Conservation (phyloP, 805 yeast genomes). For the Wickerhamomyces ciferrii region DNA sequence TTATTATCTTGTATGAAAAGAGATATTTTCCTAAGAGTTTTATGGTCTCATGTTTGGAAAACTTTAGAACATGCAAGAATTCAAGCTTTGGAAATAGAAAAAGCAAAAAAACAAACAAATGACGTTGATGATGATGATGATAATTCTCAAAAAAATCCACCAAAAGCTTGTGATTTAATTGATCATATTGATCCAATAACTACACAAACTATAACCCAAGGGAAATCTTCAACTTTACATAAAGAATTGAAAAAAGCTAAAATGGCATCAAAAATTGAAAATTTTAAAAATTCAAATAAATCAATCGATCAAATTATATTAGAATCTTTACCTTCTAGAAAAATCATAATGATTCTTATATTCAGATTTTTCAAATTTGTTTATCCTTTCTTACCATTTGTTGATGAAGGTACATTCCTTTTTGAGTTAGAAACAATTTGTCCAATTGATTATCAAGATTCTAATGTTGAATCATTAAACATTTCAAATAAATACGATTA, state of each 20-base stretch:
- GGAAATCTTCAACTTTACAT: not conserved
- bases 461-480: slow-evolving; percentile 3
- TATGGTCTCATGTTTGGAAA: slow-evolving; percentile 27
- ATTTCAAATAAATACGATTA: slow-evolving; percentile 15
- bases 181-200: not conserved
- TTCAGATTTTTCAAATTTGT: slow-evolving; percentile 19
- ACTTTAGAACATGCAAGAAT: slow-evolving; percentile 3
- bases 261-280: slow-evolving; percentile 1
- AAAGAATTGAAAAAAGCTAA: slow-evolving; percentile 10
- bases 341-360: slow-evolving; percentile 9
- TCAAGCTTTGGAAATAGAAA: too few relatives aligned
- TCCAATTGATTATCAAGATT: not conserved
- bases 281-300: not conserved
- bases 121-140: too few relatives aligned
- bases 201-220: not conserved
- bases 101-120: too few relatives aligned
- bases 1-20: slow-evolving; percentile 42
- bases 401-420: slow-evolving; percentile 17
- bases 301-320: slow-evolving; percentile 7
- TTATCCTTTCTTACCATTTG: slow-evolving; percentile 20
- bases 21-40: slow-evolving; percentile 34
- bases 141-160: too few relatives aligned
- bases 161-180: not conserved
- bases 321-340: slow-evolving; percentile 12
- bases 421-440: slow-evolving; percentile 12